Evolutionary conservation across 2,329 filamentous ascomycete genomes (phyloP).

Genomic region (Fusarium pilosicola): DNA sequence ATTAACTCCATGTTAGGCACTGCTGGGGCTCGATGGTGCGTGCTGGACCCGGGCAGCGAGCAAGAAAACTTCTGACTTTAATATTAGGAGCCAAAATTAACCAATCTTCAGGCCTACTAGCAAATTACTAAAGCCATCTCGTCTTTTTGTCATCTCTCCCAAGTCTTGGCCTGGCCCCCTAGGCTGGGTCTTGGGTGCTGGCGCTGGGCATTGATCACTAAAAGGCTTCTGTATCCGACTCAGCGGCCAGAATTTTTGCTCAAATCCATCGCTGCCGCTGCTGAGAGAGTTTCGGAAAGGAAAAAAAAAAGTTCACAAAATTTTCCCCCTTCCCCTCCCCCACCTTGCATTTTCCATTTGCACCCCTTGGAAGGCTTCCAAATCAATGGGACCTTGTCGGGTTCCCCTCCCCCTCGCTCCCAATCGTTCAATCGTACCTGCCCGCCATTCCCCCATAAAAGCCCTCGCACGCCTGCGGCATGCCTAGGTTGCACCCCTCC

Average conservation of each 20-base stretch:
- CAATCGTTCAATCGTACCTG: conserved; percentile 37
- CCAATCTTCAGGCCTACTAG: background rate
- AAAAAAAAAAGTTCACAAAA: conserved; percentile 37
- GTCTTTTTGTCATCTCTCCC: background rate
- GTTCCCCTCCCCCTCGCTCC: conserved; percentile 38
- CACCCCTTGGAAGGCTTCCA: conserved; percentile 25
- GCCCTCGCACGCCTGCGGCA: conserved; percentile 34
- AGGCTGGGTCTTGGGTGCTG: background rate
- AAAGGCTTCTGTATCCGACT: conserved; percentile 30
- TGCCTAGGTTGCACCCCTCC: conserved; percentile 37
- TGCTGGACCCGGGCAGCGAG: conserved; percentile 7
- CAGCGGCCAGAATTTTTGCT: conserved; percentile 24
- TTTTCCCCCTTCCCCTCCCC: conserved; percentile 26
- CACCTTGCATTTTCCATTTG: conserved; percentile 14
- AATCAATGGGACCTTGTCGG: conserved; percentile 24
- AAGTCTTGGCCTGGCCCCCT: background rate
- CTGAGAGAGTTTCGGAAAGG: conserved; percentile 21
- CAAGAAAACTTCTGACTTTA: background rate
- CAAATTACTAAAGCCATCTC: background rate
- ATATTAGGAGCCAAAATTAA: background rate
- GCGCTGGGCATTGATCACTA: conserved; percentile 39
- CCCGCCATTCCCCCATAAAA: conserved; percentile 43
- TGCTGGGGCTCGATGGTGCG: conserved; percentile 28
- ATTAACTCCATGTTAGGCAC: conserved; percentile 35
- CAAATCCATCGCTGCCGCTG: conserved; percentile 26